Conservation (phyloP, 2,329 filamentous ascomycete species). For the Apiospora koreana region DNA sequence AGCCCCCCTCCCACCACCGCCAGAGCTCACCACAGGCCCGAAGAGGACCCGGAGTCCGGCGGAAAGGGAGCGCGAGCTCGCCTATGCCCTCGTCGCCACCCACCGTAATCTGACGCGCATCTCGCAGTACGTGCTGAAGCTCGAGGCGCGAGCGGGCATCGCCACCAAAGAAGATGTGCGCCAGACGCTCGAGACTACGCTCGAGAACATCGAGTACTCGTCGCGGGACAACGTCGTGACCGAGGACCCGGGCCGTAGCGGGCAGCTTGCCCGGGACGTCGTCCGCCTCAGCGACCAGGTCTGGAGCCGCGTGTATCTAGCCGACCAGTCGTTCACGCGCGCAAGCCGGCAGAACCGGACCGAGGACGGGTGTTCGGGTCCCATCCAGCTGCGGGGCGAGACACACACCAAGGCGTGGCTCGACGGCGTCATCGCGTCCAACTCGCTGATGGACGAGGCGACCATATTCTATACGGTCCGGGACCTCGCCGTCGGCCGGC, state of each 20-base stretch:
- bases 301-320: constrained; percentile 24
- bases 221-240: neutral
- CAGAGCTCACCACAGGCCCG: neutral
- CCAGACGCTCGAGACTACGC: constrained; percentile 29
- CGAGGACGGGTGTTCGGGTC: constrained; percentile 13
- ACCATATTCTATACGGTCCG: constrained; percentile 26
- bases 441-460: constrained; percentile 19
- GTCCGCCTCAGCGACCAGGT: constrained; percentile 21
- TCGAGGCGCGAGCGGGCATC: constrained; percentile 28
- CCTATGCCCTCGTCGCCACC: constrained; percentile 13
- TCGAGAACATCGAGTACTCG: constrained; percentile 18
- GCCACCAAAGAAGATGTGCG: constrained; percentile 29
- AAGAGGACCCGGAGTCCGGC: neutral
- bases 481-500: constrained; percentile 20
- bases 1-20: neutral
- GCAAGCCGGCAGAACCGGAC: constrained; percentile 18
- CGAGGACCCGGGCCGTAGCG: constrained; percentile 4
- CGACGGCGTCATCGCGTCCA: constrained; percentile 20
- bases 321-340: constrained; percentile 26
- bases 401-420: constrained; percentile 23
- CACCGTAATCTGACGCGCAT: constrained; percentile 26
- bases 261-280: constrained; percentile 25
- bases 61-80: neutral
- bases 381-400: constrained; percentile 23
- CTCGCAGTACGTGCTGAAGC: constrained; percentile 31